phyloP scores from a whole-genome alignment of 805 yeast species.

The Starmera dryadoides region DNA sequence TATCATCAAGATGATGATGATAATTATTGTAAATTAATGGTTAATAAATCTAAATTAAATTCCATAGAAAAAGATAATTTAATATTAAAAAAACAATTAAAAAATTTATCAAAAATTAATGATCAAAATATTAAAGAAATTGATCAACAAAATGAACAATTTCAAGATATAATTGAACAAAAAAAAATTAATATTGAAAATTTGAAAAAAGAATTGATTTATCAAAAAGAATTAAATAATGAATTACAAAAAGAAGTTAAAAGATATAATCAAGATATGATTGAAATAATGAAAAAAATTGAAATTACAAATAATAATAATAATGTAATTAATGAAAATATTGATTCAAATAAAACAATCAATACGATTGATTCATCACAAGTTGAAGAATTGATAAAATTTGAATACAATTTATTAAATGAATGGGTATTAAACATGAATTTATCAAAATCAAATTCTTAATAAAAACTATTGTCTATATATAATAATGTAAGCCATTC shows the following conservation, averaged over 20 bases:
- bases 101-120: not conserved
- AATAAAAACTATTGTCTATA: not conserved
- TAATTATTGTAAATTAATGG: slow-evolving; percentile 11
- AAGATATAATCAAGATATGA: no score
- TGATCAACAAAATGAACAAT: not conserved
- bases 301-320: no score
- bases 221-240: slow-evolving; percentile 7
- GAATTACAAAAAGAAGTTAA: slow-evolving; percentile 1
- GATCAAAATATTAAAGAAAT: not conserved
- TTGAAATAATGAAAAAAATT: no score
- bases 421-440: slow-evolving; percentile 6
- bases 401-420: slow-evolving; percentile 9
- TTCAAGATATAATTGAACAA: not conserved
- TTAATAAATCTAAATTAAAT: slow-evolving; percentile 10
- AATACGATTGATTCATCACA: not conserved
- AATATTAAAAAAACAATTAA: not conserved
- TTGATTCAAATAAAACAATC: not conserved
- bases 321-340: no score
- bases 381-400: slow-evolving; percentile 2
- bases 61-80: slow-evolving; percentile 10
- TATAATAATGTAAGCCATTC: not conserved
- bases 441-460: not conserved
- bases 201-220: not conserved
- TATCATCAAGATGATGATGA: slow-evolving; percentile 13
- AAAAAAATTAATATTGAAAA: not conserved